phyloP scores from a whole-genome alignment of 371 early-diverging fungal species.

The Conidiobolus incongruus region DNA sequence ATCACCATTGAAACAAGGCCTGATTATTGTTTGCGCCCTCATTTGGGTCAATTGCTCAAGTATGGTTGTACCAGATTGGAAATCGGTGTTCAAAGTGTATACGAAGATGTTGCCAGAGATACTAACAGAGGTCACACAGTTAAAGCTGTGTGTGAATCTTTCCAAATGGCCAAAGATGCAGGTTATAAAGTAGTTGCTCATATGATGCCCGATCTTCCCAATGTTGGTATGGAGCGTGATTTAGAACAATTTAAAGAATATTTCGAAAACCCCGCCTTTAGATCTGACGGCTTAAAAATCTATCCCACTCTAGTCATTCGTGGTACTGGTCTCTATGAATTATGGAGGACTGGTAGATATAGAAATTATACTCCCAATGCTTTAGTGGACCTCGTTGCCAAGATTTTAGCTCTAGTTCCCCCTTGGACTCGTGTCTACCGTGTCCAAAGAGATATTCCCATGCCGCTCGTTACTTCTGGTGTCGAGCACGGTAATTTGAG shows the following conservation, averaged over 20 bases:
- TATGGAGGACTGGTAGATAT: constrained; percentile 98
- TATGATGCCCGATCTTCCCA: constrained; percentile 99
- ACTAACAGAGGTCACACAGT: constrained; percentile 99
- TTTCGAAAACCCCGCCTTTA: constrained; percentile 98
- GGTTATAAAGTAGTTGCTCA: constrained; percentile 99
- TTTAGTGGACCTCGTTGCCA: constrained; percentile 93
- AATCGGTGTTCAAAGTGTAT: constrained; percentile 99
- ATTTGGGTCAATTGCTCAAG: constrained; percentile 93
- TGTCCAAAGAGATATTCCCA: constrained; percentile 99
- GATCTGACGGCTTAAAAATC: constrained; percentile 98
- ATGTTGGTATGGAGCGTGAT: constrained; percentile 99
- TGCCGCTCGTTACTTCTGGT: constrained; percentile 99
- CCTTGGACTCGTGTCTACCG: constrained; percentile 99
- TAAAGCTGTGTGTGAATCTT: constrained; percentile 89
- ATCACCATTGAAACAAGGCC: constrained; percentile 99
- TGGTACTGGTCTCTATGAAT: constrained; percentile 98
- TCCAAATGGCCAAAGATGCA: constrained; percentile 96
- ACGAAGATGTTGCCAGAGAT: constrained; percentile 99
- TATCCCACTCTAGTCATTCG: constrained; percentile 99
- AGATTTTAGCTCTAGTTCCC: constrained; percentile 93
- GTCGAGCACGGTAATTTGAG: constrained; percentile 99
- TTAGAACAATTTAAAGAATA: constrained; percentile 98
- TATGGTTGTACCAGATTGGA: constrained; percentile 99
- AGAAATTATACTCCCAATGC: constrained; percentile 97
- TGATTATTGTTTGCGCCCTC: constrained; percentile 96